Base-by-base conservation (phyloP, 1,284 basidiomycete genomes). In the Bondarzewia mesenterica region DNA sequence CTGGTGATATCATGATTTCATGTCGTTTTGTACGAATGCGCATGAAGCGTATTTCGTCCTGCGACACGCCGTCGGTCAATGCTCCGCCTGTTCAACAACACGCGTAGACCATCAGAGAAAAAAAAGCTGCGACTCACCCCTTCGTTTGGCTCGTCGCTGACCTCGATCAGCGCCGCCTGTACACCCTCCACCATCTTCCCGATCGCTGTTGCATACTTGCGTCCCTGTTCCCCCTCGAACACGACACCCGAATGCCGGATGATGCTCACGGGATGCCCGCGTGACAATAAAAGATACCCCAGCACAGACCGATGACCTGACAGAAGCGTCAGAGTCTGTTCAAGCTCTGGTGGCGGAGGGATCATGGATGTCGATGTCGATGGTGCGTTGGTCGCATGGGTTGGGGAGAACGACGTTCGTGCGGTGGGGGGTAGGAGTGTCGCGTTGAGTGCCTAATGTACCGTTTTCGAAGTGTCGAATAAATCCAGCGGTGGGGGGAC, bases 1-100 rank as follows among this genome's bases (percentile, higher is more conserved):
- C 89, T 51, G 93, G 93, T 3, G 93, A 92, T 53, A 96, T 93
- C 80, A 96, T 90, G 50, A 96, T 73, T 62, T 96, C 93, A 63
- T 96, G 92, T 49, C 86, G 77, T 62, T 82, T 89, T 47, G 92
- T 95, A 44, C 93, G 78, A 66, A 96, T 92, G 46, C 93, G 74
- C 77, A 96, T 81, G 60, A 96, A 92, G 50, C 81, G 77, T 46
- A 95, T 73, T 47, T 90, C 85, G 61, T 95, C 93, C 91, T 94
- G 55, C 25, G 27, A 37, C 20, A 21, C 18, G 20, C 8, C 18
- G 26, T 8, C 27, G 22, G 25, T 46, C 25, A 52, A 38, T 26
- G 38, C n/a, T n/a, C n/a, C n/a, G n/a, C n/a, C n/a, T n/a, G n/a
- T n/a, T n/a, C n/a, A n/a, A n/a, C n/a, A n/a, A n/a, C n/a, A n/a